These are phyloP conservation scores for Hura crepitans DNA, from an alignment of 441 rosid species.

Conservation along the genomic window DNA sequence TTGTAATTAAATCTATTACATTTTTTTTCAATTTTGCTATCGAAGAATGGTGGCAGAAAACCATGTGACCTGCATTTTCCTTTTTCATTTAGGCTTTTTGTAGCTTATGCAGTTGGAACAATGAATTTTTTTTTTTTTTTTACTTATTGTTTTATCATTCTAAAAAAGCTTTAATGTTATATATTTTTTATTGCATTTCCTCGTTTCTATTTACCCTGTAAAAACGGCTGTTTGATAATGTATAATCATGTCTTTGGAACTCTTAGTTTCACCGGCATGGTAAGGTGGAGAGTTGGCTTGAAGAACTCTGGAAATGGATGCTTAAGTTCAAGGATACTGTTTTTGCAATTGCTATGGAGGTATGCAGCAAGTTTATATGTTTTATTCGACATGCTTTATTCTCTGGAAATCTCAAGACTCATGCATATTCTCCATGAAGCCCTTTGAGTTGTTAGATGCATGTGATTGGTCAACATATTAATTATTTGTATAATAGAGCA, in stretches of 20 bases:
- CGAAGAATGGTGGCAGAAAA: background rate
- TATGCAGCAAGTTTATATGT: slow-evolving; percentile 28
- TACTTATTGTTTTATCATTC: background rate
- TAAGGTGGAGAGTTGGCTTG: slow-evolving; percentile 75
- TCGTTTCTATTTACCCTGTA: background rate
- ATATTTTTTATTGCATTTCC: background rate
- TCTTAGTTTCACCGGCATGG: slow-evolving; percentile 61
- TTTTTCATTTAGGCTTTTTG: background rate
- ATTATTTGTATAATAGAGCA: background rate
- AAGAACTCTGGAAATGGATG: slow-evolving; percentile 90
- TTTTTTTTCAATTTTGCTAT: background rate
- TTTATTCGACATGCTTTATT: background rate
- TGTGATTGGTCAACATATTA: background rate
- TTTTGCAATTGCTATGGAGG: slow-evolving; percentile 68
- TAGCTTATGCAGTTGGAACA: background rate
- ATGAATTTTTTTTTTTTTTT: background rate
- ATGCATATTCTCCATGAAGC: background rate
- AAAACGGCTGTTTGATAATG: background rate
- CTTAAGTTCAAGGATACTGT: slow-evolving; percentile 75
- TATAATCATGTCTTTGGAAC: slow-evolving; percentile 20
- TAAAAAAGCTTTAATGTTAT: background rate
- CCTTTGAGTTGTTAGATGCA: background rate
- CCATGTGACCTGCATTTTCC: background rate
- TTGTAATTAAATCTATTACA: background rate
- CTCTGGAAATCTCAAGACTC: slow-evolving; percentile 2